Evolutionary conservation across 176 grass and related monocot species (phyloP), one percentile per base, ranked within the genome.

Genomic region (Lolium multiflorum): DNA sequence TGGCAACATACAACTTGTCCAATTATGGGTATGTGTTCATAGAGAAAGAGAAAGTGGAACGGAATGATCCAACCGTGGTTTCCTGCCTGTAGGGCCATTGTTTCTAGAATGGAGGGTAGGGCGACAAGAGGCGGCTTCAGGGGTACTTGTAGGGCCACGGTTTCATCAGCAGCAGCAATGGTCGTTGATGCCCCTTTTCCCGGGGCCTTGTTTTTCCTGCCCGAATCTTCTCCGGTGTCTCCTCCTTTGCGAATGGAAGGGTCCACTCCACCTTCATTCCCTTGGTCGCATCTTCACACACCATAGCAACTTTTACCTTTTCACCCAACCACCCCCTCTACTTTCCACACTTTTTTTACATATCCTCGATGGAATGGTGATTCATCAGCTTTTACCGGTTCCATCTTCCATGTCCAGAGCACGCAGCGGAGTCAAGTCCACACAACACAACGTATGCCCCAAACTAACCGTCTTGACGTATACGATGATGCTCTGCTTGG

Each of bases 41-140:
- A 17, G 6, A 60, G 12, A 5, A 3, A 51, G 66, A 39, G 25
- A 12, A 11, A 66, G 41, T 21, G 8, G 59, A 46, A 71, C 3
- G 74, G 62, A 82, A 71, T 78, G n/a, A 52, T 44, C 57, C 68
- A 41, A 75, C 57, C 26, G 77, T 76, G 24, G 10, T 24, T 81
- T n/a, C 68, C 15, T 28, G 25, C 68, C 15, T 28, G 25, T 15
- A 71, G 25, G 26, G 14, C 16, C 60, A 78, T 68, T 91, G 91
- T 90, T 91, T 89, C 81, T 85, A 80, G 87, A 85, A 89, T 72
- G 83, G 62, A 25, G 74, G 73, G 71, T 83, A 86, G 82, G 47
- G 47, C 24, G 66, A 81, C 39, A 87, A 58, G 50, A 46, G 54
- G 31, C 50, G 4, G 51, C 38, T 55, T 43, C 28, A 43, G 44